These are phyloP conservation scores for Aciculosporium take DNA, from an alignment of 2,329 filamentous ascomycete genomes.

Conservation along the genomic window DNA sequence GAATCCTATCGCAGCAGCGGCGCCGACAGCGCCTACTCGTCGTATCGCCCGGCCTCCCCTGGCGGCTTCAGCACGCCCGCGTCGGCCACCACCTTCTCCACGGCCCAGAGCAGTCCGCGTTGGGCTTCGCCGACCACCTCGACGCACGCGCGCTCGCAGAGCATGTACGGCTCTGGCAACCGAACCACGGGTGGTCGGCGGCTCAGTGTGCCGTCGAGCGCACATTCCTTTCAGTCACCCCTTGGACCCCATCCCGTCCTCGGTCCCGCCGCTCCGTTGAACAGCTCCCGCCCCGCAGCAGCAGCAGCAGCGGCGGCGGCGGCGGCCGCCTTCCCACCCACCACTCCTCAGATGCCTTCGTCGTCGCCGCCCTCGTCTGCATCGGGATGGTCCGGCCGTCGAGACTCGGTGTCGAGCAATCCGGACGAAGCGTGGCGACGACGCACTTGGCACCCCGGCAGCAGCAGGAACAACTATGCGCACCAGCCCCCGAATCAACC, in stretches of 20 bases:
- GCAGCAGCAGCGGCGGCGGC: no score
- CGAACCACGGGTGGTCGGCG: slow-evolving; percentile 58
- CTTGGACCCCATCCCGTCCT: slow-evolving; percentile 43
- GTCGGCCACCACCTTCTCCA: slow-evolving; percentile 69
- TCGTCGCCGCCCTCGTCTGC: slow-evolving; percentile 53
- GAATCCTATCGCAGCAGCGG: slow-evolving; percentile 54
- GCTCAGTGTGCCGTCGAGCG: slow-evolving; percentile 66
- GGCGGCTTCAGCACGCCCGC: slow-evolving; percentile 70
- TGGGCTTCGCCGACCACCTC: slow-evolving; percentile 67
- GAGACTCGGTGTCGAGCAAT: slow-evolving; percentile 48
- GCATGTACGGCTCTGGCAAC: slow-evolving; percentile 51
- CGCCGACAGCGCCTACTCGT: slow-evolving; percentile 44
- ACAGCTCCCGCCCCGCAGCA: slow-evolving; percentile 40
- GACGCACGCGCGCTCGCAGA: slow-evolving; percentile 53
- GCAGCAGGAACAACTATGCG: slow-evolving; percentile 47
- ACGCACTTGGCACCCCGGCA: slow-evolving; percentile 83
- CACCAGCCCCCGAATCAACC: slow-evolving; percentile 40
- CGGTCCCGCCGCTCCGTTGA: slow-evolving; percentile 37
- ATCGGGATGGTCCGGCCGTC: slow-evolving; percentile 42
- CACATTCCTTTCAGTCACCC: slow-evolving; percentile 58
- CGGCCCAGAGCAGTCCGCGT: slow-evolving; percentile 60
- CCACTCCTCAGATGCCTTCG: no score
- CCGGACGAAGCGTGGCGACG: slow-evolving; percentile 67
- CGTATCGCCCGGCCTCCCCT: slow-evolving; percentile 52
- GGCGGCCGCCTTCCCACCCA: no score